A percentile compares a stretch with the other conserved stretches of the same genome.
These are phyloP conservation scores for Cinnamomum micranthum DNA, from an alignment of 164 flowering plant species.

Conservation along the genomic window DNA sequence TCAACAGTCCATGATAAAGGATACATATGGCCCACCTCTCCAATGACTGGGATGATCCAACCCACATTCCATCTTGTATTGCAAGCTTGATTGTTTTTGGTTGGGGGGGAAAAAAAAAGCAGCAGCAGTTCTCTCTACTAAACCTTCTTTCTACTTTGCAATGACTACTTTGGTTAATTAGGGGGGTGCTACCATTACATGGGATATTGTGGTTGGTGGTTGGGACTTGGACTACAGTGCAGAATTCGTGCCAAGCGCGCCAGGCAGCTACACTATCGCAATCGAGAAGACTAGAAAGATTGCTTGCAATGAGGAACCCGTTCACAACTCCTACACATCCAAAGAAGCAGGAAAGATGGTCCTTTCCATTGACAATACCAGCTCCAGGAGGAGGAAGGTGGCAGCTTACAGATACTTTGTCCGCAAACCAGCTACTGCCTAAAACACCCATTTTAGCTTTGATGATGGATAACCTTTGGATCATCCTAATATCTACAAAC, in stretches of 20 bases:
- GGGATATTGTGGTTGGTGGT: slow-evolving; percentile 97
- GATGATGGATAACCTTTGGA: not conserved
- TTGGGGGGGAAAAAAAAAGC: no score
- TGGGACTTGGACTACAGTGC: slow-evolving; percentile 97
- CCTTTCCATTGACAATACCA: slow-evolving; percentile 72
- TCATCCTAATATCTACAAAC: not conserved
- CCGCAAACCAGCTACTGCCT: slow-evolving; percentile 40
- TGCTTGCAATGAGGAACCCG: slow-evolving; percentile 47
- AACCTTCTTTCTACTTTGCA: not conserved
- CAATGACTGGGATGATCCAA: no score
- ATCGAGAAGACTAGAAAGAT: slow-evolving; percentile 65
- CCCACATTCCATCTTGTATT: no score
- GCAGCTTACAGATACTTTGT: slow-evolving; percentile 90
- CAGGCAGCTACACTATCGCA: slow-evolving; percentile 75
- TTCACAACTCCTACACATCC: slow-evolving; percentile 65
- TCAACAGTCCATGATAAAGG: no score
- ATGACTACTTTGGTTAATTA: slow-evolving; percentile 9
- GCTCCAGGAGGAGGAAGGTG: slow-evolving; percentile 67
- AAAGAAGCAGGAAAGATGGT: slow-evolving; percentile 84
- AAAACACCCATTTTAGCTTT: not conserved
- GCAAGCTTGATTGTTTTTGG: no score
- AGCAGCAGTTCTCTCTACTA: no score
- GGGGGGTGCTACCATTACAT: slow-evolving; percentile 84
- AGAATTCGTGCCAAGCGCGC: slow-evolving; percentile 69
- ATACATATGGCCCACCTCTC: no score